Conservation (phyloP, 495 filamentous ascomycete genomes). For the Penicillium taxi region DNA sequence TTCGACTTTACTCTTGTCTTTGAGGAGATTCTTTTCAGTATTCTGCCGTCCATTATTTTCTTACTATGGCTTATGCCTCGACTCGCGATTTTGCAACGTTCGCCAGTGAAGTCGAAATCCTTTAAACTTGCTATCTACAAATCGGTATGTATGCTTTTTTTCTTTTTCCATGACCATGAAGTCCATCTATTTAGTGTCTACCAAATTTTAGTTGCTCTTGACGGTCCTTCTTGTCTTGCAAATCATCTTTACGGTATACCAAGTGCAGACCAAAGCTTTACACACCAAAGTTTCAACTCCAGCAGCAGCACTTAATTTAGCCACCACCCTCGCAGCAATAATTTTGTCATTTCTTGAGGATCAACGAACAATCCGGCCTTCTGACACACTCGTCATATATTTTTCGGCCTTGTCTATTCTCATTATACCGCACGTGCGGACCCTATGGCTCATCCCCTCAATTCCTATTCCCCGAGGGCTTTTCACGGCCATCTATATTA, state of each 20-base stretch:
- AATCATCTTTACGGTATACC: conserved; percentile 16
- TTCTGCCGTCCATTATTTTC: conserved; percentile 18
- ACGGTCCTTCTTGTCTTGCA: conserved; percentile 16
- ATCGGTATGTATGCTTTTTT: conserved; percentile 13
- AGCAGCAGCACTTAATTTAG: conserved; percentile 11
- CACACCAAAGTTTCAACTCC: conserved; percentile 13
- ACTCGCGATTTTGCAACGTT: conserved; percentile 14
- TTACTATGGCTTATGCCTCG: conserved; percentile 18
- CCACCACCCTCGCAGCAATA: conserved; percentile 7
- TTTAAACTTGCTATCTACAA: conserved; percentile 22
- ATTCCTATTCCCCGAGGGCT: neutral
- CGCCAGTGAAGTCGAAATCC: conserved; percentile 21
- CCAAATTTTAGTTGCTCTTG: neutral
- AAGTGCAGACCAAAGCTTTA: conserved; percentile 6
- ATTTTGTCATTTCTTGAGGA: conserved; percentile 26
- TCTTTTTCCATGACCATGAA: neutral
- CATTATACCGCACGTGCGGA: conserved; percentile 20
- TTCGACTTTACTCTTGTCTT: conserved; percentile 21
- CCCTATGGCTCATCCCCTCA: conserved; percentile 18
- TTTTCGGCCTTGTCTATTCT: conserved; percentile 16
- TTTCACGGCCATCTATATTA: neutral
- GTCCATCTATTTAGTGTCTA: neutral
- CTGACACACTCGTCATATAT: conserved; percentile 26
- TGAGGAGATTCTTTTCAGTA: conserved; percentile 13
- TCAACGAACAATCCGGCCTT: conserved; percentile 26